Evolutionary conservation across 2,329 filamentous ascomycete species (phyloP), one percentile per base, ranked within the genome.

Genomic region (Colletotrichum spinosum): DNA sequence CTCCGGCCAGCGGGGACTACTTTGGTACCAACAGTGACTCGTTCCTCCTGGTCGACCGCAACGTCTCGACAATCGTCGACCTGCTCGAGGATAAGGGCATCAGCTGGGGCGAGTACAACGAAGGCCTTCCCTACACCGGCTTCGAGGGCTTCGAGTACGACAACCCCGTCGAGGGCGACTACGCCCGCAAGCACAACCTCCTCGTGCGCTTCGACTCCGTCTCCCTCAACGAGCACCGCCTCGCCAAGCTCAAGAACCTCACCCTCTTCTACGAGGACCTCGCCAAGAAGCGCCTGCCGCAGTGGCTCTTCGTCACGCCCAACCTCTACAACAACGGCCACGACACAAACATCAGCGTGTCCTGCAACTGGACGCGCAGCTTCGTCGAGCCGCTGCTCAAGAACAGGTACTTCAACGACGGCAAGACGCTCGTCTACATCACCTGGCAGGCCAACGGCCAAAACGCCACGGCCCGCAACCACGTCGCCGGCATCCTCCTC

Each of bases 391-490:
- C 85, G 3, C 79, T 88, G 3, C 76, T 88, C 11, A 72, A 76
- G 34, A 80, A 86, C 71, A 72, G 76, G n/a, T 77, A 82, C 55
- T 87, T 88, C 74, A 83, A 83, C 80, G 74, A 75, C 46, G 54
- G 54, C 33, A 77, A 78, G 53, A 88, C 86, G 0, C 79, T 88
- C 3, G 79, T 88, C 55, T 80, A 95, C 8, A 77, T 96, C 64
- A 94, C 89, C 13, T 96, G 93, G 73, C 92, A 96, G 69, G 93
- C 95, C 79, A 92, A 89, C 75, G 86, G 90, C 70, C 88, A 85
- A 8, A 93, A 94, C 77, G 76, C 82, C 6, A 11, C 33, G 8
- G 78, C 81, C 33, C 84, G 86, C 70, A 96, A 95, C 83, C 83
- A 83, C 45, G 85, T 96, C 57, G 85, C 92, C 65, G 86, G 82